Base-by-base conservation (phyloP, 2,329 filamentous ascomycete species). In the Colletotrichum incanum region DNA sequence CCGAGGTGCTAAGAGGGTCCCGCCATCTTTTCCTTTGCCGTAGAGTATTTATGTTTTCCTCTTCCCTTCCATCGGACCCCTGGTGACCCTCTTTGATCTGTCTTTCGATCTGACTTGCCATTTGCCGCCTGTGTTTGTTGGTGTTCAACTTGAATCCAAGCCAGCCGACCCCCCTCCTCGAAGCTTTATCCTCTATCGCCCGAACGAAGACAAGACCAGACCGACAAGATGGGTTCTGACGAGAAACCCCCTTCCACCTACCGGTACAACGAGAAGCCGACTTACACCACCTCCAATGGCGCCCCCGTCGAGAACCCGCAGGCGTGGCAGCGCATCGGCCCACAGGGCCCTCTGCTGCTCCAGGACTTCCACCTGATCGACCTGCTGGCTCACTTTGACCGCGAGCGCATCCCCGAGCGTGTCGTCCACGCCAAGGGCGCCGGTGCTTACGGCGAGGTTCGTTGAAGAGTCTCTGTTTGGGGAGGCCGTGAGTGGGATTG, bases 351-450 rank as follows among this genome's bases (percentile, higher is more conserved):
- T 74, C 83, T 92, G 49, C 82, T 91, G 72, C 86, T 92, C 28
- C 90, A 92, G 77, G 90, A 92, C 78, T 91, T 91, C 78, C 90
- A 92, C 78, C 80, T 92, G 78, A 89, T 93, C 75, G 91, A 91
- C 75, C 80, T 90, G 43, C 84, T 93, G 58, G 86, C 86, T 23
- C 83, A 87, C 79, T 87, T 88, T 78, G 85, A 85, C 79, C 85
- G 86, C 66, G 86, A 87, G 76, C 82, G 85, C 73, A 86, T 87
- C 49, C 86, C 86, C 41, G 86, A 87, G 79, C 84, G 83, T 70
- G 85, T 77, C 34, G 89, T 91, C 2, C 89, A 91, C 74, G 89
- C 90, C 20, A 90, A 90, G 76, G 89, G 87, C 16, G 84, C 84
- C 20, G 89, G 88, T 37, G 88, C 88, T 2, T 88, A 86, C 72